These are phyloP conservation scores for Starmerella bacillaris DNA, from an alignment of 805 yeast genomes.

Conservation along the genomic window DNA sequence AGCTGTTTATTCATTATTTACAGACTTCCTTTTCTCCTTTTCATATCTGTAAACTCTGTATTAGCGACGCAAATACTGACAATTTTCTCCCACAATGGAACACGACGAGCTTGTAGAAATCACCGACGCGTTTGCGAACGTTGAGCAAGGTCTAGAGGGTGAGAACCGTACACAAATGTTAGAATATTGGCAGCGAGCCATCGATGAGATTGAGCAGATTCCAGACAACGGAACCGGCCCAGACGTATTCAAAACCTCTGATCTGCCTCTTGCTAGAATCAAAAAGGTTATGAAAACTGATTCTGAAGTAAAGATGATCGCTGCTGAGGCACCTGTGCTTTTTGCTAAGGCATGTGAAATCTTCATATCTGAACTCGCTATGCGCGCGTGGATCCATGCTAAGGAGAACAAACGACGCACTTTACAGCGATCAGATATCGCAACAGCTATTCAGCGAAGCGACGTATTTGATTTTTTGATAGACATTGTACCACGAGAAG, in stretches of 20 bases:
- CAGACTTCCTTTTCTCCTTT: no score
- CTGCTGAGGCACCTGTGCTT: slow-evolving; percentile 93
- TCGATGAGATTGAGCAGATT: slow-evolving; percentile 64
- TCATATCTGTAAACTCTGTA: no score
- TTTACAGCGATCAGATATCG: slow-evolving; percentile 81
- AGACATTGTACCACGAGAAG: slow-evolving; percentile 88
- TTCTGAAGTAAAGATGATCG: slow-evolving; percentile 91
- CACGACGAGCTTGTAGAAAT: slow-evolving; percentile 12
- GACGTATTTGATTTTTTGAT: slow-evolving; percentile 96
- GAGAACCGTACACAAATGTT: slow-evolving; percentile 74
- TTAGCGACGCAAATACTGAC: no score
- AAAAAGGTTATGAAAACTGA: slow-evolving; percentile 97
- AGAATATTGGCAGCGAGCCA: slow-evolving; percentile 94
- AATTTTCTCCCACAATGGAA: no score
- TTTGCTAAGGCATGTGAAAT: slow-evolving; percentile 98
- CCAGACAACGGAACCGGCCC: slow-evolving; percentile 26
- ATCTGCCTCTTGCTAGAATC: slow-evolving; percentile 85
- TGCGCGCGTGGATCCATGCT: slow-evolving; percentile 98
- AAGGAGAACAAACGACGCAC: slow-evolving; percentile 92
- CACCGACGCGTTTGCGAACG: slow-evolving; percentile 64
- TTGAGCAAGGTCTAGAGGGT: slow-evolving; percentile 79
- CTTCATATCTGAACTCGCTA: slow-evolving; percentile 87
- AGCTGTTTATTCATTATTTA: no score
- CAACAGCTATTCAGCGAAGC: slow-evolving; percentile 81
- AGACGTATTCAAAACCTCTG: slow-evolving; percentile 86